Base-by-base conservation (phyloP, 2,329 filamentous ascomycete genomes). In the Drechmeria coniospora region DNA sequence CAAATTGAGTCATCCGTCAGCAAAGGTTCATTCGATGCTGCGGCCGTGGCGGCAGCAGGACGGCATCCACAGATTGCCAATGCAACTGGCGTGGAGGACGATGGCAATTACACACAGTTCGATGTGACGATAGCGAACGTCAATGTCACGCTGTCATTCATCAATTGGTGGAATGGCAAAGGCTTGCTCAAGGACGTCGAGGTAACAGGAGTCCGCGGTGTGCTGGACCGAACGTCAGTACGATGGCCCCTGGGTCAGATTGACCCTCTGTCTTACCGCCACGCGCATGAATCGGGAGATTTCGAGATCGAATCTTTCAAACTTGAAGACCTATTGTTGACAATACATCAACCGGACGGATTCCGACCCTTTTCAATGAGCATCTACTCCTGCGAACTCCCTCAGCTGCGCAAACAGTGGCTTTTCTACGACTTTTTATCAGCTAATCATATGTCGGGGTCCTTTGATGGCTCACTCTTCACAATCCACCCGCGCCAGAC, bases 161-260 rank as follows among this genome's bases (percentile, higher is more conserved):
- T 84, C n/a, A 95, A 94, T 49, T 98, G 90, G 90, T 92, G 92
- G 72, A 95, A 93, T 42, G 87, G 90, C 14, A 94, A 87, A 51
- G 90, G 90, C 0, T 65, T 92, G 5, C 60, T 98, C 7, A 77
- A 81, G 41, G 82, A 95, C 47, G 90, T 98, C 23, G 84, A 94
- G 46, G 77, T 98, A 28, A 90, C 84, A 46, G 90, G 90, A 4
- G 80, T 98, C 17, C 72, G 90, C 33, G 90, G 90, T 14, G 82
- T 95, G 5, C 67, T 98, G 24, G 90, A 98, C 52, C 72, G 90
- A 33, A 93, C 84, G 1, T 79, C 74, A 25, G 79, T 98, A 2
- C 59, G 64, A 31, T 90, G 81, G 68, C 46, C 53, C 4, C 32
- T 34, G 7, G 73, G 77, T 26, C 62, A 68, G 28, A 56, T 79